These are phyloP conservation scores for Durotheca rogersii DNA, from an alignment of 495 filamentous ascomycete genomes.

Conservation along the genomic window DNA sequence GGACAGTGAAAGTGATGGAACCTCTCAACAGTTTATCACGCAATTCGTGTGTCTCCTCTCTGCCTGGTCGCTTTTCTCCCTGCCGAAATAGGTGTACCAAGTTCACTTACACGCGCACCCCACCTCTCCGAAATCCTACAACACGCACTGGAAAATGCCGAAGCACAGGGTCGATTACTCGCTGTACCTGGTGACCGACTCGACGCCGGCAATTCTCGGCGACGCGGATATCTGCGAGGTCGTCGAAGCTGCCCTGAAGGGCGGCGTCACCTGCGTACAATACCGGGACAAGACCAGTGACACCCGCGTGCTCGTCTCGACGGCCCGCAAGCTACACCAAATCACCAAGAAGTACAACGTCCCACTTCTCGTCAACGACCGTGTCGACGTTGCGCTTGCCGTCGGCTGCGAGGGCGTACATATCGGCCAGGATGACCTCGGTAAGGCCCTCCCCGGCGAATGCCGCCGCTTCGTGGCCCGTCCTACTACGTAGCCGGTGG, in stretches of 20 bases:
- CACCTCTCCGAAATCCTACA: not conserved
- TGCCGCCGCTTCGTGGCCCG: too few species aligned
- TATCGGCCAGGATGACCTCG: constrained; percentile 91
- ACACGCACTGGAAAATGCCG: constrained; percentile 27
- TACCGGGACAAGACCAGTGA: constrained; percentile 85
- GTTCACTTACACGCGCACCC: constrained; percentile 1
- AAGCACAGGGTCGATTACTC: constrained; percentile 50
- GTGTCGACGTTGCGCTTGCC: constrained; percentile 87
- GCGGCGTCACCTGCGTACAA: constrained; percentile 86
- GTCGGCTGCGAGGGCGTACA: constrained; percentile 88
- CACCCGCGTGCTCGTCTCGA: constrained; percentile 69
- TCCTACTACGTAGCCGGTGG: not conserved
- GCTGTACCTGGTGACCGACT: constrained; percentile 92
- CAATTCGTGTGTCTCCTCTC: too few species aligned
- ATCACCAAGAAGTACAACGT: constrained; percentile 67
- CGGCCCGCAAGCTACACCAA: constrained; percentile 66
- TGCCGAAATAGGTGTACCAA: too few species aligned
- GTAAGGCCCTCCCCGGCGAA: constrained; percentile 53
- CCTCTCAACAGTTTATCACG: too few species aligned
- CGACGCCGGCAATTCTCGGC: constrained; percentile 70
- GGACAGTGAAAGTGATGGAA: too few species aligned
- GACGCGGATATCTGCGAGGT: constrained; percentile 67
- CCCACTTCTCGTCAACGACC: constrained; percentile 91
- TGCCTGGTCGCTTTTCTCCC: too few species aligned
- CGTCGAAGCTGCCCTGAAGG: constrained; percentile 73